Percentiles rank a stretch among this genome's conserved stretches.
Conservation (phyloP, 2,329 filamentous ascomycete genomes). For the Fusarium buharicum region DNA sequence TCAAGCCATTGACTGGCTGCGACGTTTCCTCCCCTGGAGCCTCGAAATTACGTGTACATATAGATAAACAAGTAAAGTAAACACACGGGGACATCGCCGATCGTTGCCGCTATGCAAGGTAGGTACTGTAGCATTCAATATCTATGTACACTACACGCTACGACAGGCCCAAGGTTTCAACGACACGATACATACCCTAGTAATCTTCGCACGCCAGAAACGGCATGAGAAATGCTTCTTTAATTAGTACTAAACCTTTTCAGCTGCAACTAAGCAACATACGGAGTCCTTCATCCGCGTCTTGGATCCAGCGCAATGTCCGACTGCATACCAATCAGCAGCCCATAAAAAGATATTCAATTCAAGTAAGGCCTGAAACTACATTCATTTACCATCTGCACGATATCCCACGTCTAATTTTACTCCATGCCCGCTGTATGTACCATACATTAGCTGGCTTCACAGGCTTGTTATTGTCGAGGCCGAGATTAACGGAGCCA, state of each 20-base stretch:
- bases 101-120: constrained; percentile 9
- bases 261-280: constrained; percentile 25
- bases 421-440: constrained; percentile 32
- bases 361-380: constrained; percentile 24
- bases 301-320: constrained; percentile 35
- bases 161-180: not conserved
- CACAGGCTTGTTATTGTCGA: constrained; percentile 6
- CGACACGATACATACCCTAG: constrained; percentile 7
- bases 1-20: constrained; percentile 11
- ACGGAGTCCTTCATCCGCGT: constrained; percentile 30
- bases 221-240: constrained; percentile 5
- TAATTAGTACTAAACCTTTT: constrained; percentile 20
- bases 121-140: too few species aligned
- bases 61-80: not conserved
- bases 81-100: constrained; percentile 6
- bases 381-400: constrained; percentile 14
- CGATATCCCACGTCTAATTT: constrained; percentile 32
- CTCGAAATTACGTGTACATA: constrained; percentile 15
- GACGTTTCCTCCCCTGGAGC: not conserved
- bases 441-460: constrained; percentile 16
- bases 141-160: not conserved
- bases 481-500: constrained; percentile 33
- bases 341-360: constrained; percentile 8
- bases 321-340: constrained; percentile 34
- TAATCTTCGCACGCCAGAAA: constrained; percentile 22